A percentile compares a stretch with the other conserved stretches of the same genome.
These are phyloP conservation scores for Diplodia scrobiculata DNA, from an alignment of 2,329 filamentous ascomycete genomes.

Conservation along the genomic window DNA sequence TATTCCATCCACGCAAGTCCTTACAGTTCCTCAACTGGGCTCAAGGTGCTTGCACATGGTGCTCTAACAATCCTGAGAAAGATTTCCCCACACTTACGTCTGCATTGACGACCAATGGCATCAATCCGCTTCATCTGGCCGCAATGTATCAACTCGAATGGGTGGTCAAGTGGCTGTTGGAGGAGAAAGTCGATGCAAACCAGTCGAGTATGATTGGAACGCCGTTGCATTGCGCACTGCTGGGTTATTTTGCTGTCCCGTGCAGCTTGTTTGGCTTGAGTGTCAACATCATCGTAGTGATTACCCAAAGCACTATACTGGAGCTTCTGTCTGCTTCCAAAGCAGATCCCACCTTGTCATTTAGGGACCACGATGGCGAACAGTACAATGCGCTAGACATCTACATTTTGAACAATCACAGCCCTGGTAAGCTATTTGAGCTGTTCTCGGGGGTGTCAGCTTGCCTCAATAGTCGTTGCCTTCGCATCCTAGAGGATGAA, in stretches of 20 bases:
- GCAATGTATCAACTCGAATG: not conserved
- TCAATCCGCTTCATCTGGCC: not conserved
- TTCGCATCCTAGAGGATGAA: no score
- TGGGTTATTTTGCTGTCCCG: no score
- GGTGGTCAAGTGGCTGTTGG: not conserved
- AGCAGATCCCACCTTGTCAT: not conserved
- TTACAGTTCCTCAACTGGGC: not conserved
- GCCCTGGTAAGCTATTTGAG: not conserved
- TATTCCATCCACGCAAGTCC: not conserved
- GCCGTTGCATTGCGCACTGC: not conserved
- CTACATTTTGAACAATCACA: rapidly evolving
- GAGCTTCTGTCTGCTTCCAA: rapidly evolving
- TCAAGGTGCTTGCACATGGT: not conserved
- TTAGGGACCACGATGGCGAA: not conserved
- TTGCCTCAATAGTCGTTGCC: not conserved
- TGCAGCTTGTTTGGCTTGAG: no score
- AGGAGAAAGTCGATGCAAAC: not conserved
- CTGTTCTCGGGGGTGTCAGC: rapidly evolving
- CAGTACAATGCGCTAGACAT: not conserved
- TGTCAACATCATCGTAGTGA: no score
- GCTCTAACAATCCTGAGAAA: no score
- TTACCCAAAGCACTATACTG: rapidly evolving
- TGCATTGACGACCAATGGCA: not conserved
- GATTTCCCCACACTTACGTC: not conserved
- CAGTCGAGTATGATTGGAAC: not conserved